Evolutionary conservation across 2,329 filamentous ascomycete species (phyloP).

Genomic region (Uncinocarpus reesii): DNA sequence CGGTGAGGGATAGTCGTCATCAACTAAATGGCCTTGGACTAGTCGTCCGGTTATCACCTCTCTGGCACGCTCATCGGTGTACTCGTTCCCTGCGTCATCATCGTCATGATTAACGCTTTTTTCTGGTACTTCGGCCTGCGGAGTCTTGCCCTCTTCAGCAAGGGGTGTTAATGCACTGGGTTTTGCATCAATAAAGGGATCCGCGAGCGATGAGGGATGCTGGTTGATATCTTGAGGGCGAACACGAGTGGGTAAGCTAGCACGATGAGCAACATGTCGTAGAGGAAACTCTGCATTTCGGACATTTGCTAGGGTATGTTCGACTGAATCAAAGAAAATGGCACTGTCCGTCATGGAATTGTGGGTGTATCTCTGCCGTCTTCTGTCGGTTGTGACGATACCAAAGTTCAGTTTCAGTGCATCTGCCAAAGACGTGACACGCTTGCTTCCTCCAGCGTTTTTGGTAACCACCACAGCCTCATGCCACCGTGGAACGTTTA

Average conservation of each 20-base stretch:
- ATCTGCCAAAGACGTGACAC: conserved; percentile 90
- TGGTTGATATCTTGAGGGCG: conserved; percentile 7
- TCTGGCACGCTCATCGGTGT: conserved; percentile 68
- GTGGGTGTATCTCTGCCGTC: conserved; percentile 39
- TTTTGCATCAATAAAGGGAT: conserved; percentile 5
- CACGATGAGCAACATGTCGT: conserved; percentile 1
- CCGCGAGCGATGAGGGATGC: neutral
- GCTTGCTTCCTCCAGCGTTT: conserved; percentile 93
- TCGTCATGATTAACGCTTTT: conserved; percentile 2
- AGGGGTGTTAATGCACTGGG: conserved; percentile 1
- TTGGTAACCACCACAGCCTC: conserved; percentile 94
- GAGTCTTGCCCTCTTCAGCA: conserved; percentile 4
- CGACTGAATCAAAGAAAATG: conserved; percentile 57
- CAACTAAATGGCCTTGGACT: conserved; percentile 88
- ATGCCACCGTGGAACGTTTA: conserved; percentile 76
- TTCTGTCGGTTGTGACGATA: conserved; percentile 59
- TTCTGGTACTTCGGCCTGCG: neutral
- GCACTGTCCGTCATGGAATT: conserved; percentile 65
- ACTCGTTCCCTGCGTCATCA: conserved; percentile 37
- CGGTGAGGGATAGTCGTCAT: conserved; percentile 81
- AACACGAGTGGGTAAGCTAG: conserved; percentile 3
- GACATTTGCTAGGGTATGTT: conserved; percentile 29
- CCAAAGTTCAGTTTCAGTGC: conserved; percentile 95
- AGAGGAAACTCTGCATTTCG: conserved; percentile 15
- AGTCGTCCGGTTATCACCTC: conserved; percentile 88